These are phyloP conservation scores for Veloboletus limbatus DNA, from an alignment of 1,284 basidiomycete genomes.

Conservation along the genomic window DNA sequence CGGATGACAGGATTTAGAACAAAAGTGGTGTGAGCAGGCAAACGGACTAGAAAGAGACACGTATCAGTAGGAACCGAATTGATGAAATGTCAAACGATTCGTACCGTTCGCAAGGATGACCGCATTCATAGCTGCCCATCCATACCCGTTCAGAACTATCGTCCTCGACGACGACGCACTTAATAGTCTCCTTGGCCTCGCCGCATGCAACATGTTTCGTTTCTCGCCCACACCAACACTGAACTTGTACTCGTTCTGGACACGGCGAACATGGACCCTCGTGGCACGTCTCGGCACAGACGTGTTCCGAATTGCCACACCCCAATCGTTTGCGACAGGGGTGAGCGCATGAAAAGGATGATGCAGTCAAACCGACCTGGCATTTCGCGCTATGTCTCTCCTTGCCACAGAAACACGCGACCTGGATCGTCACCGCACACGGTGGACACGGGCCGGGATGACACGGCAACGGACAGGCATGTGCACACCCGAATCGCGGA, in stretches of 20 bases:
- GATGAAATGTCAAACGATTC: conserved; percentile 12
- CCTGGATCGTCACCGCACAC: conserved; percentile 49
- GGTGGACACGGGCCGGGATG: conserved; percentile 82
- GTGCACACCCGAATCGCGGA: conserved; percentile 58
- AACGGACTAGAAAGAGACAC: conserved; percentile 48
- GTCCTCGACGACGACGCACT: conserved; percentile 17
- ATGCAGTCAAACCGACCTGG: conserved; percentile 35
- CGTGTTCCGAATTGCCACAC: conserved; percentile 66
- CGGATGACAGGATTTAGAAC: conserved; percentile 69
- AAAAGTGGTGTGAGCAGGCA: conserved; percentile 74
- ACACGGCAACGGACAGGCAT: conserved; percentile 70
- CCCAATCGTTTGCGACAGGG: conserved; percentile 54
- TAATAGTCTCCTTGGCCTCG: conserved; percentile 39
- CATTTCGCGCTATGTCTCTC: conserved; percentile 65
- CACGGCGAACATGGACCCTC: conserved; percentile 70
- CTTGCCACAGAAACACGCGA: conserved; percentile 67
- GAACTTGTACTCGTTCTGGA: conserved; percentile 47
- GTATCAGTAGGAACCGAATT: conserved; percentile 1
- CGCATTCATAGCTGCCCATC: conserved; percentile 72
- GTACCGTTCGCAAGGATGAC: conserved; percentile 57
- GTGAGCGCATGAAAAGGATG: conserved; percentile 51
- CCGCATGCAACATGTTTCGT: conserved; percentile 64
- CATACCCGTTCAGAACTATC: conserved; percentile 44
- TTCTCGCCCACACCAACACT: conserved; percentile 79
- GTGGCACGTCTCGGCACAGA: conserved; percentile 65